A percentile compares a stretch with the other conserved stretches of the same genome.
Conservation (phyloP, 2,329 filamentous ascomycete genomes). For the Huntiella bhutanensis region DNA sequence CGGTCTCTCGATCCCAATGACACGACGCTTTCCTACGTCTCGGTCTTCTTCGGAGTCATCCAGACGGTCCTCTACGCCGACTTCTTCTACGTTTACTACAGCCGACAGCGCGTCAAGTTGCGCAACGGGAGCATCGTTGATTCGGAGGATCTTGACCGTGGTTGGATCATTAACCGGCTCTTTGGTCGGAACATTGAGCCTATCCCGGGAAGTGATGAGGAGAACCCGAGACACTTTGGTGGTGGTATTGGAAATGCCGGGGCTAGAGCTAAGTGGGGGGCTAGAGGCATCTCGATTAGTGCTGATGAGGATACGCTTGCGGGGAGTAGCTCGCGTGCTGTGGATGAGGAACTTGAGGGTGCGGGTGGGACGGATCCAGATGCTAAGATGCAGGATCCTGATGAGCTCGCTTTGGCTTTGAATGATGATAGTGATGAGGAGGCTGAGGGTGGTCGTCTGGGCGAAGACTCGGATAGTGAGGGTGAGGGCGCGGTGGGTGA, state of each 20-base stretch:
- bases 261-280: constrained; percentile 37
- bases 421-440: constrained; percentile 38
- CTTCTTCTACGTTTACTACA: constrained; percentile 95
- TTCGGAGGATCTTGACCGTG: constrained; percentile 66
- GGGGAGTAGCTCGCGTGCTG: constrained; percentile 17
- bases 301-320: constrained; percentile 41
- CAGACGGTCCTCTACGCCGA: constrained; percentile 84
- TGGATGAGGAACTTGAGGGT: constrained; percentile 22
- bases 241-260: constrained; percentile 8
- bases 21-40: constrained; percentile 45
- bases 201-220: constrained; percentile 35
- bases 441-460: not conserved
- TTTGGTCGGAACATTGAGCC: constrained; percentile 41
- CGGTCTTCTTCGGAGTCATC: constrained; percentile 69
- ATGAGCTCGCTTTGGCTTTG: constrained; percentile 41
- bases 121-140: constrained; percentile 76
- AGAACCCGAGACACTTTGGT: constrained; percentile 26
- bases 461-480: constrained; percentile 11
- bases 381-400: constrained; percentile 47
- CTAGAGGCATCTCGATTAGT: constrained; percentile 45
- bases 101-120: constrained; percentile 82
- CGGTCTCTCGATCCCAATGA: constrained; percentile 42
- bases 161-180: constrained; percentile 66
- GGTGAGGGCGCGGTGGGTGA: constrained; percentile 3
- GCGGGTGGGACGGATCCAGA: constrained; percentile 36